These are phyloP conservation scores for Chaetoscypha palmicola DNA, from an alignment of 2,329 filamentous ascomycete genomes.

Conservation along the genomic window DNA sequence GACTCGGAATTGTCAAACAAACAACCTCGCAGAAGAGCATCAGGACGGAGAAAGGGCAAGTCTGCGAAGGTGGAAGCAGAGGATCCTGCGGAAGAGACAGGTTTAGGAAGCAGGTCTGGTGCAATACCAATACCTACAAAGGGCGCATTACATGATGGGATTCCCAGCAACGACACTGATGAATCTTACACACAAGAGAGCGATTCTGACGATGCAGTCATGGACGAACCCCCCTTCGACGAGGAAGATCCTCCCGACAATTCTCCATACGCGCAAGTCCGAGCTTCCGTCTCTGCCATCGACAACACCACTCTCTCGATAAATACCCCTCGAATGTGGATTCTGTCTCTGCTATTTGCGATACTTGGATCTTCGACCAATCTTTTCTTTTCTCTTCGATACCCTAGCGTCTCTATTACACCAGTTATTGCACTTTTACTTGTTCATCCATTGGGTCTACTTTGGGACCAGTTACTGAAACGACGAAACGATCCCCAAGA, in stretches of 20 bases:
- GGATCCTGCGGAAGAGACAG: constrained; percentile 19
- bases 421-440: constrained; percentile 81
- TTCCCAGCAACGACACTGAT: constrained; percentile 1
- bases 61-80: constrained; percentile 6
- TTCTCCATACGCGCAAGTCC: constrained; percentile 71
- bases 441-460: constrained; percentile 72
- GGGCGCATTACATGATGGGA: constrained; percentile 3
- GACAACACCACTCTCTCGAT: constrained; percentile 75
- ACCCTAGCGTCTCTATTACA: constrained; percentile 83
- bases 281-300: constrained; percentile 68
- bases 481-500: constrained; percentile 46
- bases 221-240: constrained; percentile 33
- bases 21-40: constrained; percentile 9
- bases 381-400: constrained; percentile 82
- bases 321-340: constrained; percentile 84
- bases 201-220: constrained; percentile 12
- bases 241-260: constrained; percentile 56
- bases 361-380: constrained; percentile 78
- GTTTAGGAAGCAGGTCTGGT: constrained; percentile 18
- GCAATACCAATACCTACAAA: constrained; percentile 21
- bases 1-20: constrained; percentile 7
- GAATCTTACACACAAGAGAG: constrained; percentile 32
- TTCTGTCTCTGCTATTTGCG: constrained; percentile 70
- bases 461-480: constrained; percentile 72
- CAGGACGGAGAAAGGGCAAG: constrained; percentile 10